These are phyloP conservation scores for Piper longum DNA, from an alignment of 164 flowering plant genomes.

Conservation along the genomic window DNA sequence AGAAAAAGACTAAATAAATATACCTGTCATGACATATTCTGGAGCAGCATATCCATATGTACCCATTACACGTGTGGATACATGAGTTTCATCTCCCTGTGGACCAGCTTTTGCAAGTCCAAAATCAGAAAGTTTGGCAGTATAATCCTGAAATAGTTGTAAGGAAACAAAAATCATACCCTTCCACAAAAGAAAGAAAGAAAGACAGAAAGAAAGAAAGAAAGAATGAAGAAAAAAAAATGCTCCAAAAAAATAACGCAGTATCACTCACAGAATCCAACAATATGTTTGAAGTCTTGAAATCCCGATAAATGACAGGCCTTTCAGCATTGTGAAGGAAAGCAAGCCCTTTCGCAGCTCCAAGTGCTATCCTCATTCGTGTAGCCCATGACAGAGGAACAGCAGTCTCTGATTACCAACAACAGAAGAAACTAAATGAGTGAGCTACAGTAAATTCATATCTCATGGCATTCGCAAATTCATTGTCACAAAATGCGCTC, in stretches of 20 bases:
- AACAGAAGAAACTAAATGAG: slow-evolving; percentile 18
- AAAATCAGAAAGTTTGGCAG: slow-evolving; percentile 90
- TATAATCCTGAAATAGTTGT: slow-evolving; percentile 50
- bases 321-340: slow-evolving; percentile 94
- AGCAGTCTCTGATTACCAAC: slow-evolving; percentile 67
- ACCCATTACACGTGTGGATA: slow-evolving; percentile 95
- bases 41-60: slow-evolving; percentile 98
- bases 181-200: background rate
- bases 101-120: slow-evolving; percentile 99
- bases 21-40: slow-evolving; percentile 96
- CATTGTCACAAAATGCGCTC: too few species aligned
- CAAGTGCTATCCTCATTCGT: slow-evolving; percentile 96
- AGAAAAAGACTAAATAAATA: background rate
- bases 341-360: slow-evolving; percentile 99
- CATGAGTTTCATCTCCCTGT: slow-evolving; percentile 94
- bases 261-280: slow-evolving; percentile 67
- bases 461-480: too few species aligned
- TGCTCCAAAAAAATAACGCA: background rate
- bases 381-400: slow-evolving; percentile 82
- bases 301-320: slow-evolving; percentile 92
- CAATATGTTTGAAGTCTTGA: slow-evolving; percentile 91
- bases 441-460: background rate
- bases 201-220: background rate
- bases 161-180: slow-evolving; percentile 1
- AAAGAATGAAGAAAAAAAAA: background rate